Evolutionary conservation across 805 yeast genomes (phyloP), one percentile per base, ranked within the genome.

Genomic region (Metschnikowia sp.): DNA sequence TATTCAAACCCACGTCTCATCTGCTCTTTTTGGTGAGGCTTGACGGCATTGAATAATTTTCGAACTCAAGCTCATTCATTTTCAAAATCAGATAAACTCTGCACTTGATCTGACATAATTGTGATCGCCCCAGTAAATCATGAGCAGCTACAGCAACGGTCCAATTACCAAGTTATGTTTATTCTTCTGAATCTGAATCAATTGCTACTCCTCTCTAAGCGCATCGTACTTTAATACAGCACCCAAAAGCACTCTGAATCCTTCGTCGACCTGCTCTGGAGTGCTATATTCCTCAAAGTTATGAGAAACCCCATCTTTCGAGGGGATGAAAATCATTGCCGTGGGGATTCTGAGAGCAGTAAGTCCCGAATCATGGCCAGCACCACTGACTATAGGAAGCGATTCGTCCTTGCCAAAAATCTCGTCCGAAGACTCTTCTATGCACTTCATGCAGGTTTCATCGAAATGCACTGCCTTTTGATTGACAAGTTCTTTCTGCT

Each of bases 261-360:
- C 89, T 36, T 75, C 72, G 38, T 78, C 80, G n/a, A 81, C 72
- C 50, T 83, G 81, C 49, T 82, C 82, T 3, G 87, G 88, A 0
- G 79, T 72, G 18, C 83, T 74, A 59, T 81, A 84, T 56, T 84
- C 90, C 45, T 73, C 77, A 9, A 83, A 85, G 61, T 82, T 82
- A 61, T 84, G 90, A 26, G 83, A 76, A 34, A 84, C 69, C 22
- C 89, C 89, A 56, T 80, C 83, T 53, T 68, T 76, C 30, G 84
- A 77, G 8, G 91, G 90, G 56, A 83, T 80, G 60, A 84, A 84
- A 32, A 84, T 78, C 89, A 84, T 84, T 2, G 88, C 78, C 0
- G 90, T 83, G 36, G 91, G 90, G 36, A 79, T 76, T 39, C 73
- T 69, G 6, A 66, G 56, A 8, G 79, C 72, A 2, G 85, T 80